Base-by-base conservation (phyloP, 2,329 filamentous ascomycete genomes). In the Trichoderma gracile region DNA sequence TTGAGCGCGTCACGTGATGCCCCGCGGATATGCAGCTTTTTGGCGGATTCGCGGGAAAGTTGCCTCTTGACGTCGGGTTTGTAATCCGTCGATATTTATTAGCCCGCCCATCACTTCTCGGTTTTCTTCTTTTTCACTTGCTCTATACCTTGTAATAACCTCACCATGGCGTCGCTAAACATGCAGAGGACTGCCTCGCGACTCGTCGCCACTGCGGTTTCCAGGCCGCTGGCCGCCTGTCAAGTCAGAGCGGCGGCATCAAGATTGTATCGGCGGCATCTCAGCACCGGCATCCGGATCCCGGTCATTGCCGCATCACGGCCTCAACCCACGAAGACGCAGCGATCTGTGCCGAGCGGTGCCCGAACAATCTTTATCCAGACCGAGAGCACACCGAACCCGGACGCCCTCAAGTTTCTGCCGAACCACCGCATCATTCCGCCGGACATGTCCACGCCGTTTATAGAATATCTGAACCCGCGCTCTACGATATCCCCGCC, bases 341-440 rank as follows among this genome's bases (percentile, higher is more conserved):
- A 61, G 58, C 68, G 52, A 62, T 46, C 67, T 17, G 63, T 64
- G 27, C 69, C 72, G 14, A 72, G 73, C 61, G 79, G 79, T 56
- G 76, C 75, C 66, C 89, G 94, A 68, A 93, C 88, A 25, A 96
- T 99, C 77, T 99, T 98, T 81, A 99, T 99, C 74, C 95, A 99
- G 79, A 98, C 94, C 5, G 94, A 98, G 75, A 86, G 85, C 69
- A 99, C 95, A 1, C 95, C 95, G 27, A 99, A 99, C 78, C 83
- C 88, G n/a, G 93, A 98, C 80, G 93, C 93, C 40, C 84, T 98
- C 73, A 99, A 99, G 80, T 99, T 99, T 79, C 85, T 96, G 45
- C 95, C 95, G 2, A 97, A 97, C 78, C 88, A 92, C 77, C 86
- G 86, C 45, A 87, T 99, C 58, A 85, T 99, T 1, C 94, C 95